Percentiles rank a stretch among this genome's conserved stretches.
phyloP scores from a whole-genome alignment of 1,284 basidiomycete genomes.

The Pascua guehoae region DNA sequence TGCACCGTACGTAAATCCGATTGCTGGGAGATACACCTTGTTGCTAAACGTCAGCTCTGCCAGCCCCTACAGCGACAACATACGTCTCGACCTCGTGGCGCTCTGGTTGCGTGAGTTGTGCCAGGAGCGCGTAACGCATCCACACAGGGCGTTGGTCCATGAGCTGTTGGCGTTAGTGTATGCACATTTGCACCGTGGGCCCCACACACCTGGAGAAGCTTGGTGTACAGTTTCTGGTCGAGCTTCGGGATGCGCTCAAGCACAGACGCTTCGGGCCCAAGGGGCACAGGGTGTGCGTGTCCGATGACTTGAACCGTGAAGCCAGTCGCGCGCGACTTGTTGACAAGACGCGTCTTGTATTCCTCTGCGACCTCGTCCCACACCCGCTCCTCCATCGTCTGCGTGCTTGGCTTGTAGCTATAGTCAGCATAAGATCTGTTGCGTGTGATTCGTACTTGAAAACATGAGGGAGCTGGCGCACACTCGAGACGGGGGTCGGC shows the following conservation, averaged over 20 bases:
- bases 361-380: constrained; percentile 33
- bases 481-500: constrained; percentile 36
- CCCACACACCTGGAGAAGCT: background rate
- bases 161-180: constrained; percentile 25
- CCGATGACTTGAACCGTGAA: constrained; percentile 24
- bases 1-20: constrained; percentile 80
- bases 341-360: constrained; percentile 29
- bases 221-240: constrained; percentile 54
- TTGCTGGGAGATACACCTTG: constrained; percentile 52
- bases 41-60: constrained; percentile 30
- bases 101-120: constrained; percentile 67
- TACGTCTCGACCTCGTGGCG: constrained; percentile 19
- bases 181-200: background rate
- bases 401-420: constrained; percentile 25
- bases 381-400: constrained; percentile 27
- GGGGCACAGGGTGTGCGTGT: constrained; percentile 54
- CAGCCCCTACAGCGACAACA: background rate
- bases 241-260: constrained; percentile 50
- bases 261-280: constrained; percentile 58
- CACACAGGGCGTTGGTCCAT: constrained; percentile 73
- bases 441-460: constrained; percentile 21
- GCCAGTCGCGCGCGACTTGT: constrained; percentile 26
- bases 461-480: constrained; percentile 26
- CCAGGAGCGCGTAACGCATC: constrained; percentile 77
- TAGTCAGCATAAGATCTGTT: background rate